Conservation (phyloP, 352 stramenopile species). For the Halophytophthora polymorphica region DNA sequence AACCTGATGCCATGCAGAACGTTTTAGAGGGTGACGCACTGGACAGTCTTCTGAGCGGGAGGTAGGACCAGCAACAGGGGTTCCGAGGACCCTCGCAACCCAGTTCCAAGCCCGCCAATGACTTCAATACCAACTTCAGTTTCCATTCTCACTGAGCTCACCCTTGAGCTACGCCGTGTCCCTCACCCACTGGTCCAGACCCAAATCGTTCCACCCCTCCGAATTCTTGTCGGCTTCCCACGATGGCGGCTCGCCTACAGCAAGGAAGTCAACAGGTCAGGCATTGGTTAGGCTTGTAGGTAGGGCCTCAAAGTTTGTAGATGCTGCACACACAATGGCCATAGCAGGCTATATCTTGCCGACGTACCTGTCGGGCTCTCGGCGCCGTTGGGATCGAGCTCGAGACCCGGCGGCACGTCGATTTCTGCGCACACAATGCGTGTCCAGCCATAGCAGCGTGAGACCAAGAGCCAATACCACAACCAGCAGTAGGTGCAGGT, state of each 20-base stretch:
- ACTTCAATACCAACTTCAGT: background rate
- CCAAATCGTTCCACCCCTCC: constrained; percentile 79
- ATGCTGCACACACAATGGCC: background rate
- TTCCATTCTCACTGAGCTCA: background rate
- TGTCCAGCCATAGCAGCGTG: background rate
- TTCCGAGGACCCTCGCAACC: background rate
- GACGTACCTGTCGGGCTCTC: constrained; percentile 42
- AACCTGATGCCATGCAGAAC: constrained; percentile 31
- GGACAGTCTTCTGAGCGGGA: constrained; percentile 45
- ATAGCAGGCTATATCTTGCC: background rate
- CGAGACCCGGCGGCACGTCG: constrained; percentile 51
- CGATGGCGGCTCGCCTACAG: constrained; percentile 44
- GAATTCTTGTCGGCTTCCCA: constrained; percentile 57
- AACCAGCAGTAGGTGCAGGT: background rate
- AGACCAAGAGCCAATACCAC: background rate
- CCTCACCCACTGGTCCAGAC: constrained; percentile 59
- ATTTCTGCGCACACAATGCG: constrained; percentile 43
- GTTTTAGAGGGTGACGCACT: constrained; percentile 55
- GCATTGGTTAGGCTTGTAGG: background rate
- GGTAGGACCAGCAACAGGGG: constrained; percentile 15
- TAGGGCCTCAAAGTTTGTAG: background rate
- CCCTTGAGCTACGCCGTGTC: constrained; percentile 24
- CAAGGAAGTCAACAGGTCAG: constrained; percentile 5
- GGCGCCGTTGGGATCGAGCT: constrained; percentile 52
- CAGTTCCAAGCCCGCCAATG: background rate